Percentiles rank a stretch among this genome's conserved stretches.
These are phyloP conservation scores for Aspergillus panamensis DNA, from an alignment of 495 filamentous ascomycete genomes.

Conservation along the genomic window DNA sequence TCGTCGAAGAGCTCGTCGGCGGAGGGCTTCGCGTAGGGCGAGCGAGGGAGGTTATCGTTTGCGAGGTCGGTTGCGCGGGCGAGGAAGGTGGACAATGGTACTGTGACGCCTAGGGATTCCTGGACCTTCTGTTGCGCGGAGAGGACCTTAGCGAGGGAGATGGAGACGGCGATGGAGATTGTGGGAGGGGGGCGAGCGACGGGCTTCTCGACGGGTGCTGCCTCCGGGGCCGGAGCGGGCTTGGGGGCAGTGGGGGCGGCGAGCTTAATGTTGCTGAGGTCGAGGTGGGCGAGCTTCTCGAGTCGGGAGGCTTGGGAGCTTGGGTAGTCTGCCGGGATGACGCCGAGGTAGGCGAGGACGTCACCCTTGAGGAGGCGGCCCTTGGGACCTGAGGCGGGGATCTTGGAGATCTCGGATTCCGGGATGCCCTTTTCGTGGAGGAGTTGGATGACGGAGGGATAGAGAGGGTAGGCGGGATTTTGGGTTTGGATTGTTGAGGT, in stretches of 20 bases:
- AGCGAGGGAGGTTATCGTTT: conserved; percentile 76
- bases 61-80: conserved; percentile 76
- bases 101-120: conserved; percentile 65
- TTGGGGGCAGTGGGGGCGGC: conserved; percentile 57
- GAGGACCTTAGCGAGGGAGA: conserved; percentile 73
- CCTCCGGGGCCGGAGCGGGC: conserved; percentile 37
- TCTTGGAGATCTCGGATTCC: conserved; percentile 67
- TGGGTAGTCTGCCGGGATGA: conserved; percentile 65
- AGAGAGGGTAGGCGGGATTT: conserved; percentile 73
- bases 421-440: conserved; percentile 73
- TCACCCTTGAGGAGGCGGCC: conserved; percentile 93
- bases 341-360: conserved; percentile 84
- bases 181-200: conserved; percentile 33
- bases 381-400: conserved; percentile 82
- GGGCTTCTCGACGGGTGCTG: conserved; percentile 37
- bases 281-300: conserved; percentile 73
- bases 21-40: conserved; percentile 56
- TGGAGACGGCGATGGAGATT: conserved; percentile 54
- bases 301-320: conserved; percentile 65
- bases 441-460: conserved; percentile 80
- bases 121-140: conserved; percentile 78
- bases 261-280: conserved; percentile 92
- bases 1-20: conserved; percentile 85
- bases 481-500: conserved; percentile 46
- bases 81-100: conserved; percentile 86